Evolutionary conservation across 306 rosid species (phyloP), one percentile per base, ranked within the genome.

Genomic region (Lagenaria siceraria): DNA sequence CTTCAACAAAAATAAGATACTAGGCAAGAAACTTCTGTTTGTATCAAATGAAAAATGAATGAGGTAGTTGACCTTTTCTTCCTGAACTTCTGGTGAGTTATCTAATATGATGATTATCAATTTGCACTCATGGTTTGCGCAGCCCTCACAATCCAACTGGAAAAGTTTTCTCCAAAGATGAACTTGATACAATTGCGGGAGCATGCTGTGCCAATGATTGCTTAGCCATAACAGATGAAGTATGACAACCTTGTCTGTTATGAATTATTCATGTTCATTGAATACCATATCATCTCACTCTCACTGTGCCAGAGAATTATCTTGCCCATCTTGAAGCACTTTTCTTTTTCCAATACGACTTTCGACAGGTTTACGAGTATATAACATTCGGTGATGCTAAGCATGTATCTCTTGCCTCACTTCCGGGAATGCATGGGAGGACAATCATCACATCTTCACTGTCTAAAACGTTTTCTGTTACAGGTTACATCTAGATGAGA

Each of bases 71-170:
- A 6, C 38, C 17, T 36, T 33, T 31, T 5, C 14, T 38, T 19
- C 13, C 29, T 36, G 24, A 36, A 38, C 51, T 65, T 38, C 8
- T 36, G 66, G 73, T 65, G 73, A 65, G 6, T 68, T 40, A 40
- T 11, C 18, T 40, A 7, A 5, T 10, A 36, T 11, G 17, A 36
- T 0, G 51, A 18, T 36, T 10, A 40, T 40, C 19, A 3, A 71
- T 46, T 27, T 48, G 19, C 22, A 1, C 2, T 27, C 8, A 10
- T 35, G 8, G 51, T n/a, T 66, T 87, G 60, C 36, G 65, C 89
- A 91, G 98, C 75, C 98, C 98, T 81, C 97, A 93, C 83, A 93
- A 91, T 81, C 97, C 98, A 40, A 93, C 98, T 2, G 97, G 98
- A 53, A 93, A 91, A 84, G 97, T 93, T 75, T 93, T 93, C 90